phyloP scores from a whole-genome alignment of 2,329 filamentous ascomycete genomes.

The Rhynchosporium secalis region DNA sequence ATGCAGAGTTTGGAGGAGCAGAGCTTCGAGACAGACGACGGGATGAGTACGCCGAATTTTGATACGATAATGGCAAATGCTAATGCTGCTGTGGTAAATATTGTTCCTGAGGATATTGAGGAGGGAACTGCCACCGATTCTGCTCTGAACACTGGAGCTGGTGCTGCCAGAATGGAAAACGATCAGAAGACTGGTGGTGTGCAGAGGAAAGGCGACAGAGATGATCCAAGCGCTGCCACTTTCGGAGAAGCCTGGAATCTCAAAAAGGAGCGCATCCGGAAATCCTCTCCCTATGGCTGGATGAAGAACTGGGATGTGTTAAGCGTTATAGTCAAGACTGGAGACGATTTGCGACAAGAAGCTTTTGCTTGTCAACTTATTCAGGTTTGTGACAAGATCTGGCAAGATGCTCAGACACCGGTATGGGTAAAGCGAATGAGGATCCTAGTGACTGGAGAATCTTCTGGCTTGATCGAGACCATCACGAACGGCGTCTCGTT shows the following conservation, averaged over 20 bases:
- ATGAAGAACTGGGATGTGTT: constrained; percentile 89
- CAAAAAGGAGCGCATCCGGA: constrained; percentile 81
- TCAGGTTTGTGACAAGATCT: constrained; percentile 77
- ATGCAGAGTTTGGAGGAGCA: constrained; percentile 88
- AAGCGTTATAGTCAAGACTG: constrained; percentile 86
- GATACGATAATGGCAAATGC: constrained; percentile 79
- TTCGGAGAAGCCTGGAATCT: constrained; percentile 85
- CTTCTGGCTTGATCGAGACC: constrained; percentile 81
- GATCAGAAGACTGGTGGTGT: constrained; percentile 84
- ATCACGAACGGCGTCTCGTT: constrained; percentile 88
- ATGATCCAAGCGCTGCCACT: constrained; percentile 81
- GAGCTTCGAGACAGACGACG: constrained; percentile 74
- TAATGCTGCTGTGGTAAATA: constrained; percentile 52
- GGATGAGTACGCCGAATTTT: constrained; percentile 68
- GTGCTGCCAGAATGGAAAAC: constrained; percentile 84
- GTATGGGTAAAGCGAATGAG: constrained; percentile 92
- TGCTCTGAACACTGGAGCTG: constrained; percentile 63
- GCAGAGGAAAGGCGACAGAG: constrained; percentile 76
- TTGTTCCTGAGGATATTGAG: constrained; percentile 54
- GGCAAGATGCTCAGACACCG: constrained; percentile 69
- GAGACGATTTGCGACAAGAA: constrained; percentile 79
- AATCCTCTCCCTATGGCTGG: constrained; percentile 82
- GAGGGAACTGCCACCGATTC: constrained; percentile 50
- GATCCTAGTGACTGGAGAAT: constrained; percentile 82
- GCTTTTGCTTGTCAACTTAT: constrained; percentile 87